Evolutionary conservation across 345 rosid species (phyloP), one percentile per base, ranked within the genome.

Genomic region (Ailanthus altissimus): DNA sequence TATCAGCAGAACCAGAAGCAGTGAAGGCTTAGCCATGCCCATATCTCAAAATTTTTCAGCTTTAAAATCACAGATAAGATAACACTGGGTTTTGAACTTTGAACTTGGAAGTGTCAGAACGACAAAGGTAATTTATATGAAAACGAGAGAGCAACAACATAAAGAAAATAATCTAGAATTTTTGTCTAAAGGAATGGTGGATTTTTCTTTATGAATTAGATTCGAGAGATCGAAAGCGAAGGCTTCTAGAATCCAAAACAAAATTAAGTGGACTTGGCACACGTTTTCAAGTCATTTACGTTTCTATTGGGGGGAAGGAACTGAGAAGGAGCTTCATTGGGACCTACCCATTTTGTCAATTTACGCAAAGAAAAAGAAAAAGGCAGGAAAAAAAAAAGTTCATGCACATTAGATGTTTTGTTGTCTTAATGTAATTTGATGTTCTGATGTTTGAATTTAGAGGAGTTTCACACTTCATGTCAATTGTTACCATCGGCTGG

Each of bases 1-100:
- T n/a, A 84, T 7, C 8, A 86, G 77, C 72, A 84, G 67, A 10
- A 82, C 18, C 2, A 76, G 70, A 60, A 83, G 71, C 80, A 81
- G 26, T 42, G 72, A 49, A 60, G 81, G 66, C 77, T 79, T 84
- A 50, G 40, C 43, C 8, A 42, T 18, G 1, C 74, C 75, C 88
- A 87, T 81, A n/a, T 71, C 75, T 42, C 26, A 13, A 8, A 36
- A 6, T 20, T 21, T n/a, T n/a, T n/a, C n/a, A n/a, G 1, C n/a
- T 43, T 12, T 10, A 12, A 13, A 67, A 23, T n/a, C 72, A 56
- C 72, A 21, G 54, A 47, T n/a, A 43, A 51, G 16, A 26, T 26
- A 28, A 49, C 8, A 26, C 8, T 26, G 12, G 72, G 15, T 38
- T 68, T 26, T 26, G 15, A 47, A 47, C 57, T 47, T 49, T 28